Base-by-base conservation (phyloP, 192 early-diverging fungal species). In the Coemansia sp. region DNA sequence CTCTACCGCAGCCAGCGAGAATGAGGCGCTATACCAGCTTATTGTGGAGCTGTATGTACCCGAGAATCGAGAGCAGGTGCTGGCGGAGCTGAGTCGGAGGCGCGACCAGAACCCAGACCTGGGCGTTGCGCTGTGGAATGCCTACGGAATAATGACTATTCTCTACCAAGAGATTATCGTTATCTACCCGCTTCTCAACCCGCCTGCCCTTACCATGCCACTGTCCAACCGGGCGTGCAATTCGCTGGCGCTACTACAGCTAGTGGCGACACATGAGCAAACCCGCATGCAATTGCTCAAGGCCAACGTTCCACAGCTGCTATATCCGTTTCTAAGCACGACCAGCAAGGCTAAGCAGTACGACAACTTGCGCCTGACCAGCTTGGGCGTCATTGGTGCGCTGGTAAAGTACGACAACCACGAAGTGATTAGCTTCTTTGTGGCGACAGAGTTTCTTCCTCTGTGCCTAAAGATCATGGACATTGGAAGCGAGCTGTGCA, bases 401-500 rank as follows among this genome's bases (percentile, higher is more conserved):
- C 70, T 98, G 22, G 94, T 98, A 51, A 98, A 98, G 85, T 92
- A 95, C 56, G 95, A 98, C 77, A 95, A 88, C 70, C 85, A 90
- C 33, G 95, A 98, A 43, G 92, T 97, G 6, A 97, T 95, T 68
- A 87, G 85, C 27, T 98, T 97, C 60, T 80, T 98, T 51, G 80
- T 98, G 4, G 90, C 89, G 15, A 97, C 95, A 29, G 95, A 98
- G 78, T 97, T 98, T 56, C 88, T 98, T 55, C 95, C 95, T 1
- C 84, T 98, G 15, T 97, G 94, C 65, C 77, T 98, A n/a, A 87
- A 95, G 55, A 98, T 98, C 59, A 95, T 98, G 92, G 95, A 98
- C 63, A 92, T 90, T 53, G 95, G 95, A 30, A 88, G 84, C 60
- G 95, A 98, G 63, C 83, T 97, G 32, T 94, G 91, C 53, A 98